phyloP scores from a whole-genome alignment of 1,284 basidiomycete species.

The Rhodotorula sp. region DNA sequence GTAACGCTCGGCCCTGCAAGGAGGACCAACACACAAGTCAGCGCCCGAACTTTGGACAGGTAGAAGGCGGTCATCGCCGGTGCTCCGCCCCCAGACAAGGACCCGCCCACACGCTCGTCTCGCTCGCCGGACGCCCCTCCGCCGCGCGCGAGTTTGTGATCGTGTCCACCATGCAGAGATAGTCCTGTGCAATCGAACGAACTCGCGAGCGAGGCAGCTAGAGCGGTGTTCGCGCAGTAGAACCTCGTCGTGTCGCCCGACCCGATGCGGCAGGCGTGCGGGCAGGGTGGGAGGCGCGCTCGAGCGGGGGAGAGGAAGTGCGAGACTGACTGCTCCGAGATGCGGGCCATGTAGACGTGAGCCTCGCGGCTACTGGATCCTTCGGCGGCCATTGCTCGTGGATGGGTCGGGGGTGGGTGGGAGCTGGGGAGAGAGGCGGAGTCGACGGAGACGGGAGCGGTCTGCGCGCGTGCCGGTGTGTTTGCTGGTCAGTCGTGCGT shows the following conservation, averaged over 20 bases:
- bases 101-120: not conserved
- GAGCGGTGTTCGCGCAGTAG: not conserved
- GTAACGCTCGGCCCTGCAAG: slow-evolving; percentile 33
- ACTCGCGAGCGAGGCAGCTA: not conserved
- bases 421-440: not conserved
- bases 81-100: not conserved
- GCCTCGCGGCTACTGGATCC: slow-evolving; percentile 16
- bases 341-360: slow-evolving; percentile 41
- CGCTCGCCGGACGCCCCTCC: not conserved
- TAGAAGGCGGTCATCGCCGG: too few relatives aligned
- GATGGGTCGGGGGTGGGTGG: not conserved
- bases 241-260: slow-evolving; percentile 4
- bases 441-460: too few relatives aligned
- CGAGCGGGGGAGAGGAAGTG: not conserved
- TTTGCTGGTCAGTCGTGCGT: not conserved
- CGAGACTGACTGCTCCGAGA: slow-evolving; percentile 36
- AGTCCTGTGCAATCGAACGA: not conserved
- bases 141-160: not conserved
- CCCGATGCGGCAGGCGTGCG: not conserved
- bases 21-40: not conserved
- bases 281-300: too few relatives aligned
- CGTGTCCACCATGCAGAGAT: not conserved
- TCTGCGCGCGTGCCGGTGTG: not conserved
- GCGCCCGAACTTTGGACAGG: not conserved
- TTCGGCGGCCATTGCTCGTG: slow-evolving; percentile 20